Evolutionary conservation across 2,329 filamentous ascomycete species (phyloP).

Genomic region (Elsinoe perseae): DNA sequence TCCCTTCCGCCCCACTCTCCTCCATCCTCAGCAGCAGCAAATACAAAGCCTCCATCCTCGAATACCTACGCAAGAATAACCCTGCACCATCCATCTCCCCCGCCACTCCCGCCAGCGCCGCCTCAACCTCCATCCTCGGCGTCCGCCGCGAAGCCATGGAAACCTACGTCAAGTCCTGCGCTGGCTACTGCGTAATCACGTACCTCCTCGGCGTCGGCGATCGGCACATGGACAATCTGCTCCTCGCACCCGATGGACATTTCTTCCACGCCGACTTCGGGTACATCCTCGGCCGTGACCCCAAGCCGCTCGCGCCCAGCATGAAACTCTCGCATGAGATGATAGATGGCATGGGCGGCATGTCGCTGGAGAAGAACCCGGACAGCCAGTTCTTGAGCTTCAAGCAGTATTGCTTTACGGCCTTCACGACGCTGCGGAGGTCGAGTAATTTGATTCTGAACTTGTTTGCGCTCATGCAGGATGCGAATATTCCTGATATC

Average conservation of each 20-base stretch:
- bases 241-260: conserved; percentile 80
- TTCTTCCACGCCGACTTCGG: conserved; percentile 99
- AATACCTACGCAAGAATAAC: conserved; percentile 82
- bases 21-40: conserved; percentile 62
- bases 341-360: conserved; percentile 96
- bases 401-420: conserved; percentile 92
- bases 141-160: conserved; percentile 90
- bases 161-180: conserved; percentile 90
- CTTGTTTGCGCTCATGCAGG: conserved; percentile 91
- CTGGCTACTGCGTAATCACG: conserved; percentile 96
- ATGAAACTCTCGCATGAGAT: conserved; percentile 98
- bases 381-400: conserved; percentile 69
- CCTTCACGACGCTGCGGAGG: conserved; percentile 85
- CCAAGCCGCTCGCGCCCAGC: conserved; percentile 91
- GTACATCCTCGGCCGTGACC: conserved; percentile 92
- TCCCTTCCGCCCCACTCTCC: conserved; percentile 77
- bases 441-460: conserved; percentile 87
- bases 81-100: conserved; percentile 73
- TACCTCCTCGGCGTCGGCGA: conserved; percentile 96
- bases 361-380: conserved; percentile 16
- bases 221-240: conserved; percentile 88
- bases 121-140: conserved; percentile 62
- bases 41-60: conserved; percentile 68
- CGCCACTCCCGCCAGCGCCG: conserved; percentile 63
- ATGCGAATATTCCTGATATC: conserved; percentile 95